Evolutionary conservation across 2,329 filamentous ascomycete genomes (phyloP), one percentile per base, ranked within the genome.

Genomic region (Aureobasidium uvarum): DNA sequence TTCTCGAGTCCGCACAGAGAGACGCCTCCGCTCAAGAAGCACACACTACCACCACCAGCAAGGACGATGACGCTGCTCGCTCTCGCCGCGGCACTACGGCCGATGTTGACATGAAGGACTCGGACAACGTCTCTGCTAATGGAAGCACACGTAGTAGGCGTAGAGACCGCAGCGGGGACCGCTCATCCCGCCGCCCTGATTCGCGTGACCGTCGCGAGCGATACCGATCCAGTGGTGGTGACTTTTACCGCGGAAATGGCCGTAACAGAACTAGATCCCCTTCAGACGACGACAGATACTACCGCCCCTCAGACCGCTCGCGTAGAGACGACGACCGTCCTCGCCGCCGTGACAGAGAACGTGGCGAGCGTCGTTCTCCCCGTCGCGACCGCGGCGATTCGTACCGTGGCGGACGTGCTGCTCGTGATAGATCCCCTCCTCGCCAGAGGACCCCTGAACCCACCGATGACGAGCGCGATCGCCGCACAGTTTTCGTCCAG

Each of bases 401-500:
- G 81, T 88, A 88, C 75, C 88, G 88, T 77, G 77, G 77, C 58
- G 91, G 91, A 76, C 85, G 87, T 71, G 85, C 85, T 28, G 66
- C 71, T 41, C 68, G 71, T 66, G 81, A 83, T 65, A 81, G 82
- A 66, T 81, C 83, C 69, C 84, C 69, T 67, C 74, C 76, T 23
- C 83, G 81, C 70, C 82, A 82, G 33, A 79, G 79, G 38, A 87
- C 89, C 62, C 89, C 92, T 33, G 87, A 90, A 74, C 86, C 90
- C 67, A 96, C 90, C 72, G 93, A 97, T 77, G 95, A 98, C 79
- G 95, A 99, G 80, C 90, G 94, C 74, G 95, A 99, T 80, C 89
- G 92, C 72, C 90, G 95, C 73, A 99, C 96, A 66, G 92, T 99
- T 67, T 99, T 99, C 76, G 95, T 99, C 64, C 95, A 99, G 82